These are phyloP conservation scores for Leucosporidium scottii DNA, from an alignment of 768 basidiomycete species.

Conservation along the genomic window DNA sequence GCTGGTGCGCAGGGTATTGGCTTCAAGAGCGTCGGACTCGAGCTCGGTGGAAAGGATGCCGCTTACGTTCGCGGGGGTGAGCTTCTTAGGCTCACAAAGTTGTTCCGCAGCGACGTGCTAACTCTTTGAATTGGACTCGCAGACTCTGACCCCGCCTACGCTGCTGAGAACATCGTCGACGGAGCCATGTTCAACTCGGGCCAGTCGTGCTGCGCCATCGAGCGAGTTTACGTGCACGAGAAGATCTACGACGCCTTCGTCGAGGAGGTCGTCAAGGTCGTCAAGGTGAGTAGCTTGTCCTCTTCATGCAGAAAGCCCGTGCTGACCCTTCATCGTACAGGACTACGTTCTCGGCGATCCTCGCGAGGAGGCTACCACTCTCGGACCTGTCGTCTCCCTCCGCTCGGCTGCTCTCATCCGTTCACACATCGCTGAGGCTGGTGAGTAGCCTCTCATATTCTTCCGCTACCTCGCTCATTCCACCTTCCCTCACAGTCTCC, in stretches of 20 bases:
- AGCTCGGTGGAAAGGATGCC: conserved; percentile 91
- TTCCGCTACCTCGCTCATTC: no score
- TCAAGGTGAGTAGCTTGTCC: conserved; percentile 55
- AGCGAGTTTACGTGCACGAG: conserved; percentile 94
- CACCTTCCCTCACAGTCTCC: conserved; percentile 45
- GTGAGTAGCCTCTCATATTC: conserved; percentile 45
- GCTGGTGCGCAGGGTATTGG: conserved; percentile 44
- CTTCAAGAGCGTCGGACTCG: conserved; percentile 59
- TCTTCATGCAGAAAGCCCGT: not conserved
- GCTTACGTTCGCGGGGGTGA: conserved; percentile 85
- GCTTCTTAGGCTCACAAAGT: not conserved
- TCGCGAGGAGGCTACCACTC: conserved; percentile 59
- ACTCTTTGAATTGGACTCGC: not conserved
- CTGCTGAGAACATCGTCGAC: conserved; percentile 80
- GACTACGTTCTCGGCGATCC: conserved; percentile 83
- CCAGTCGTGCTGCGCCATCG: conserved; percentile 90
- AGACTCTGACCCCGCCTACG: conserved; percentile 63
- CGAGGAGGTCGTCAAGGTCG: conserved; percentile 59
- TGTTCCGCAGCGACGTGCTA: not conserved
- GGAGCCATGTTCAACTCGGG: conserved; percentile 96
- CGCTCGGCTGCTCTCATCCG: conserved; percentile 77
- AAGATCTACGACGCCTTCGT: conserved; percentile 73
- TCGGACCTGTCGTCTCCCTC: conserved; percentile 88
- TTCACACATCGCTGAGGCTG: conserved; percentile 76
- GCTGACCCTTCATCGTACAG: conserved; percentile 42